Conservation (phyloP, 768 basidiomycete species). For the Suillus americanus region DNA sequence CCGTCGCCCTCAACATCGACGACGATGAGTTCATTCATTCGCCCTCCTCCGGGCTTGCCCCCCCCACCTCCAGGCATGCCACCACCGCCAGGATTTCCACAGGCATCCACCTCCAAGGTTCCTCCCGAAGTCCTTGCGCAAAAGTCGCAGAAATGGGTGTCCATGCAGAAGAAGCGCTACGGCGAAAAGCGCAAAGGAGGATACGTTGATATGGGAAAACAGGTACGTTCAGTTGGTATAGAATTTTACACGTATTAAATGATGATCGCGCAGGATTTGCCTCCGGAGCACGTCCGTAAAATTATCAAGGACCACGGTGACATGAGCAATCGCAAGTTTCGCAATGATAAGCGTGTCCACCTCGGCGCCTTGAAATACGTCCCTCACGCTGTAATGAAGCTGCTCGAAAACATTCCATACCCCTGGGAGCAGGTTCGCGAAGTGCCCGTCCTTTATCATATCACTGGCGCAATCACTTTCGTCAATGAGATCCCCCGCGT, state of each 20-base stretch:
- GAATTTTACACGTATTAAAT: slow-evolving; percentile 5
- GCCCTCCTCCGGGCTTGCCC: slow-evolving; percentile 33
- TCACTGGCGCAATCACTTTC: slow-evolving; percentile 99
- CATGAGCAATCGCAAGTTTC: slow-evolving; percentile 99
- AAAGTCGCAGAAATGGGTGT: slow-evolving; percentile 96
- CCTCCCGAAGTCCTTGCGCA: slow-evolving; percentile 74
- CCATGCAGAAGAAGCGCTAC: slow-evolving; percentile 90
- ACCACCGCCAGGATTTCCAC: slow-evolving; percentile 31
- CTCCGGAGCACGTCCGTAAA: slow-evolving; percentile 97
- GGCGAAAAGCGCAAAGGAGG: slow-evolving; percentile 90
- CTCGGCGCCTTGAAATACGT: slow-evolving; percentile 98
- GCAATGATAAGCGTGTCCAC: slow-evolving; percentile 99
- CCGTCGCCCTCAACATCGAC: slow-evolving; percentile 27
- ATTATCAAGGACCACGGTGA: slow-evolving; percentile 99
- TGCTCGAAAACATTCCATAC: slow-evolving; percentile 96
- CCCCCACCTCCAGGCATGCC: slow-evolving; percentile 44
- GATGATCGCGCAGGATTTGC: slow-evolving; percentile 65
- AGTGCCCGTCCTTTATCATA: slow-evolving; percentile 97
- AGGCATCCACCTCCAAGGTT: slow-evolving; percentile 42
- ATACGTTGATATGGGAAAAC: slow-evolving; percentile 90
- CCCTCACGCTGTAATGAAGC: slow-evolving; percentile 98
- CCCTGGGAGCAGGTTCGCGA: slow-evolving; percentile 99
- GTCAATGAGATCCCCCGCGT: slow-evolving; percentile 98
- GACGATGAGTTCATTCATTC: slow-evolving; percentile 34
- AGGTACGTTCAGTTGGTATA: slow-evolving; percentile 49